phyloP scores from a whole-genome alignment of 2,329 filamentous ascomycete genomes.

The Beauveria brongniartii region DNA sequence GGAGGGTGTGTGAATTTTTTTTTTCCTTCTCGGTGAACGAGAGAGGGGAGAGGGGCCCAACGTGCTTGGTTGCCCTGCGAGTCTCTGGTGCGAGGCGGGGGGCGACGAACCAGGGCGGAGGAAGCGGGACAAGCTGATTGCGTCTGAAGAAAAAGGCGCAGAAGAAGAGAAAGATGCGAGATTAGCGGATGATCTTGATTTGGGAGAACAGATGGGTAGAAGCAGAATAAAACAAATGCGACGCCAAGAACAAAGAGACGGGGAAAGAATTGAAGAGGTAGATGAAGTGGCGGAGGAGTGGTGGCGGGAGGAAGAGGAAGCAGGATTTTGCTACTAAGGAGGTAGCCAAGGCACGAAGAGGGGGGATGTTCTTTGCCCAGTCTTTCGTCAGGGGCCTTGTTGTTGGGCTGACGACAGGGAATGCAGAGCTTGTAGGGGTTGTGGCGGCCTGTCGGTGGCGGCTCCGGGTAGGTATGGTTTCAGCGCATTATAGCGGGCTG shows the following conservation, averaged over 20 bases:
- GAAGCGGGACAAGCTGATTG: constrained; percentile 1
- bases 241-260: not conserved
- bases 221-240: not conserved
- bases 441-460: not conserved
- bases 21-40: not conserved
- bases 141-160: not conserved
- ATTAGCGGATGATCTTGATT: not conserved
- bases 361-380: not conserved
- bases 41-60: not conserved
- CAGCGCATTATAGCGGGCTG: not conserved
- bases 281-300: constrained; percentile 5
- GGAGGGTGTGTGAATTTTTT: constrained; percentile 1
- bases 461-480: not conserved
- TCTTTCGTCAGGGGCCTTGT: too few relatives aligned
- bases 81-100: not conserved
- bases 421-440: not conserved
- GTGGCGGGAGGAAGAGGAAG: not conserved
- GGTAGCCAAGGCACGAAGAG: not conserved
- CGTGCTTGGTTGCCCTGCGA: constrained; percentile 11
- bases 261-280: not conserved
- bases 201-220: not conserved
- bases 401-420: not conserved
- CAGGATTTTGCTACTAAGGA: not conserved
- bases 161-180: not conserved
- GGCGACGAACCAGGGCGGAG: not conserved